These are phyloP conservation scores for Dipteronia sinensis DNA, from an alignment of 345 rosid species.

Conservation along the genomic window DNA sequence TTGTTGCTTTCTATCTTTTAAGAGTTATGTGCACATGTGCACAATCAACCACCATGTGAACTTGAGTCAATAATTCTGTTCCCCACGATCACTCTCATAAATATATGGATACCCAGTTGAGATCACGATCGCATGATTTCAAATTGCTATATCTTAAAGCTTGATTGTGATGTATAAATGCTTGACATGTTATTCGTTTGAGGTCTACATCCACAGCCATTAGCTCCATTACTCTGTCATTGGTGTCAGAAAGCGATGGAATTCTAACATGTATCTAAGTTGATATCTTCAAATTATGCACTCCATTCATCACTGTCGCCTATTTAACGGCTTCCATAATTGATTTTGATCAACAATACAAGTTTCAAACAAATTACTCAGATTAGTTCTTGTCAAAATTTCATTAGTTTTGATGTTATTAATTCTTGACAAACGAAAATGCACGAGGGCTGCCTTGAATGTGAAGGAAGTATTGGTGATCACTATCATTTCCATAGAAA, in stretches of 20 bases:
- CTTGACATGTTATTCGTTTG: not conserved
- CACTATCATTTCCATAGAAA: constrained; percentile 36
- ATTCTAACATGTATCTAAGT: constrained; percentile 12
- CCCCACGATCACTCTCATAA: constrained; percentile 29
- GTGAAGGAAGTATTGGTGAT: constrained; percentile 22
- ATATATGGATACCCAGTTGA: constrained; percentile 16
- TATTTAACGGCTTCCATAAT: constrained; percentile 13
- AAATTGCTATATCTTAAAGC: constrained; percentile 20
- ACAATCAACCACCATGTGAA: constrained; percentile 33
- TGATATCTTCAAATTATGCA: not conserved
- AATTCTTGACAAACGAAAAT: no score
- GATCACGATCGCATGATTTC: constrained; percentile 10
- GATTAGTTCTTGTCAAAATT: not conserved
- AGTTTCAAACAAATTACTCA: no score
- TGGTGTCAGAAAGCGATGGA: constrained; percentile 22
- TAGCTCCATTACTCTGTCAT: not conserved
- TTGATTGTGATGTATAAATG: constrained; percentile 13
- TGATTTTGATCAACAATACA: no score
- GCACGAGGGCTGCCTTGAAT: not conserved
- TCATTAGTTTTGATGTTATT: no score
- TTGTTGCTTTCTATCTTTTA: constrained; percentile 19
- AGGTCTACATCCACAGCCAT: constrained; percentile 11
- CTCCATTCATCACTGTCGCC: not conserved
- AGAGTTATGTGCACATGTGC: constrained; percentile 22
- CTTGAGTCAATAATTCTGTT: constrained; percentile 36